Evolutionary conservation across 2,329 filamentous ascomycete species (phyloP), one percentile per base, ranked within the genome.

Genomic region (Colletotrichum coccodes): DNA sequence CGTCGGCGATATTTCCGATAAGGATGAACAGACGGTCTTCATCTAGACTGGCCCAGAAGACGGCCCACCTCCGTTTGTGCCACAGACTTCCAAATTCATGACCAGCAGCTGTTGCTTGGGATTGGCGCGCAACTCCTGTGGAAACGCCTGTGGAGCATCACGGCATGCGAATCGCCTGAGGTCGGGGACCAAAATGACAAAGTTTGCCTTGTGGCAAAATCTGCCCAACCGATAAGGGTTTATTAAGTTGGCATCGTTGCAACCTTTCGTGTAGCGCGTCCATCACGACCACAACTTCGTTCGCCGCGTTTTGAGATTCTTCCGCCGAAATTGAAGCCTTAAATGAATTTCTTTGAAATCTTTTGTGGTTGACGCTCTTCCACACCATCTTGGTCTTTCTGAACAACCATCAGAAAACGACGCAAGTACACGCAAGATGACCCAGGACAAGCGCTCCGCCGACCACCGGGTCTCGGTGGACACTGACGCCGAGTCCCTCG

Each of bases 131-230:
- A 23, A 63, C 30, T 28, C 23, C 28, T 32, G 46, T 64, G 60
- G 60, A 68, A 68, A 63, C 60, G 14, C 30, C 52, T 46, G 60
- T 68, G 60, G 60, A 63, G 23, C 52, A 52, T 64, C 60, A 52
- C 44, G 52, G 49, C 59, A 58, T 52, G 21, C 34, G 21, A 50
- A 63, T 67, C 64, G 34, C 38, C 50, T 57, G 50, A 57, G 59
- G 34, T 56, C 36, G 44, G n/a, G 40, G 54, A 58, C n/a, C 18
- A 58, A 18, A 36, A 56, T 28, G 4, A 44, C n/a, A 67, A 49
- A 44, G 34, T 14, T 28, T 63, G 50, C 28, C 59, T 28, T 63
- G 59, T 67, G 59, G 64, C 64, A 47, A 67, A 67, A 26, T 32
- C 32, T 50, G 50, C 32, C 49, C 26, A 44, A 61, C 26, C 32